Evolutionary conservation across 1,284 basidiomycete genomes (phyloP), one percentile per base, ranked within the genome.

Genomic region (Cryptococcus sp.): DNA sequence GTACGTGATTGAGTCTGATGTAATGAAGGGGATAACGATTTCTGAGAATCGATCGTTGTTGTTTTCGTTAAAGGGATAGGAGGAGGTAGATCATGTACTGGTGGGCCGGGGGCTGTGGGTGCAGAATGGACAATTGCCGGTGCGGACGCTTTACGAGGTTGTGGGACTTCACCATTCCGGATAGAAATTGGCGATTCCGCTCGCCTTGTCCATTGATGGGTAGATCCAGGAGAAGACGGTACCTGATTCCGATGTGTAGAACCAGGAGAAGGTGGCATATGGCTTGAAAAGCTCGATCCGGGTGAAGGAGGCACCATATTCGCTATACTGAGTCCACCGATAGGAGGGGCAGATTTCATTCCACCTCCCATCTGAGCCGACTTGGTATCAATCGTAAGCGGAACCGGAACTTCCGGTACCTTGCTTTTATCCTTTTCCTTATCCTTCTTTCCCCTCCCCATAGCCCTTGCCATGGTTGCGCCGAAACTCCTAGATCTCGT

Each of bases 401-500:
- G 34, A 5, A 49, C 45, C 13, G 48, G 25, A 34, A 40, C 9
- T n/a, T n/a, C n/a, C n/a, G n/a, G n/a, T n/a, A n/a, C n/a, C n/a
- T n/a, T n/a, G n/a, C n/a, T n/a, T n/a, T n/a, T n/a, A n/a, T n/a
- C n/a, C n/a, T n/a, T 36, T n/a, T n/a, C n/a, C 19, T 41, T 41
- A 7, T 41, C 19, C 39, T 41, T 41, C 39, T 41, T 41, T 9
- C 14, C 19, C 18, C 39, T 50, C 19, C 54, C 54, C 7, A 59
- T 19, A 13, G 60, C 56, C 41, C 63, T 67, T 14, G 62, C 56
- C 21, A 72, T 53, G 1, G 66, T 56, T 3, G 66, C 64, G 0
- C 67, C 69, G 54, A 74, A 72, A 7, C 64, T 69, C 21, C 69
- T 42, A 10, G 70, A 69, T 25, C 72, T 50, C 7, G 69, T 63